phyloP scores from a whole-genome alignment of 306 rosid genomes.

The Ziziphus jujuba region DNA sequence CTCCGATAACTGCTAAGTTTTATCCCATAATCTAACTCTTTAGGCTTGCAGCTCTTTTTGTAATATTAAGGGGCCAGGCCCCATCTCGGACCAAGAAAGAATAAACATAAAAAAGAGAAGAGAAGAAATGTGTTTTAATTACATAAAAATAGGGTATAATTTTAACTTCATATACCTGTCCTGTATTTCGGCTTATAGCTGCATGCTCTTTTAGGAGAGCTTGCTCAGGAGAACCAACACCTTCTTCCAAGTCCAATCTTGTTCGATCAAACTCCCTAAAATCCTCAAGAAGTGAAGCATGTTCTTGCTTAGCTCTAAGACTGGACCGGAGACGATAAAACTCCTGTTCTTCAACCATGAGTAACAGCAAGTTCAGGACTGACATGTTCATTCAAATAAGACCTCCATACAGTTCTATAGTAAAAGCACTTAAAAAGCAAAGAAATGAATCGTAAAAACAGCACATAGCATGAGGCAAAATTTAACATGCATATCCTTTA shows the following conservation, averaged over 20 bases:
- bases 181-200: constrained; percentile 83
- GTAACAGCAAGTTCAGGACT: constrained; percentile 37
- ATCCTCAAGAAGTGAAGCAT: constrained; percentile 93
- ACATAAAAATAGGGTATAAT: constrained; percentile 1
- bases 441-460: too few species aligned
- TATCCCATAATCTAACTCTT: too few species aligned
- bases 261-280: constrained; percentile 95
- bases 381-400: constrained; percentile 21
- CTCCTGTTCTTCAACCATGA: constrained; percentile 78
- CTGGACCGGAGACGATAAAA: constrained; percentile 90
- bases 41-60: too few species aligned
- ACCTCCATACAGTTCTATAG: background rate
- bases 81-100: too few species aligned
- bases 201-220: constrained; percentile 78
- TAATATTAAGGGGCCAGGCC: too few species aligned
- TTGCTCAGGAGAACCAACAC: constrained; percentile 60
- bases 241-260: constrained; percentile 86
- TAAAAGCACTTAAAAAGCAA: background rate
- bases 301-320: constrained; percentile 86
- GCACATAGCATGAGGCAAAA: too few species aligned
- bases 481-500: too few species aligned
- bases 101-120: background rate
- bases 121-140: background rate
- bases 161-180: constrained; percentile 60
- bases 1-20: too few species aligned